Percentiles rank a stretch among this genome's conserved stretches.
phyloP scores from a whole-genome alignment of 164 flowering plant species.

The Stephania yunnanensis region DNA sequence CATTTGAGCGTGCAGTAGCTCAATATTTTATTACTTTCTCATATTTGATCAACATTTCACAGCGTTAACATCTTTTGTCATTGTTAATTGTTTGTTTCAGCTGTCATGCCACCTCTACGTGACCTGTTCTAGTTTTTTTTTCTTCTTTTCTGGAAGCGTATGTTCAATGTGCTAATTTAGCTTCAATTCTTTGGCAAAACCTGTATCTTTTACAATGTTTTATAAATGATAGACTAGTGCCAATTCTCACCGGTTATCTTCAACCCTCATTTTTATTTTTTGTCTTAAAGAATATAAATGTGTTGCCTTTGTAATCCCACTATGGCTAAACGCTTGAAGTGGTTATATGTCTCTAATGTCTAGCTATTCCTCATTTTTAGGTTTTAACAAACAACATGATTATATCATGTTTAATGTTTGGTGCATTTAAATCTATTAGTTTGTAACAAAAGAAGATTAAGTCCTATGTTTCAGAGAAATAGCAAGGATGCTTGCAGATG shows the following conservation, averaged over 20 bases:
- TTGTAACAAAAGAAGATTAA: neutral
- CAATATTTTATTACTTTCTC: neutral
- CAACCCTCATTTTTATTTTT: neutral
- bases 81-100: neutral
- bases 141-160: neutral
- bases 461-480: conserved; percentile 34
- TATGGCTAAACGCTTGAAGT: neutral
- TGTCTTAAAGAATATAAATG: neutral
- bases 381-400: neutral
- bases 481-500: conserved; percentile 96
- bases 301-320: neutral
- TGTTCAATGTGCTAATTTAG: neutral
- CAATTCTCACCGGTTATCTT: neutral
- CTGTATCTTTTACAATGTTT: neutral
- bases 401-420: neutral
- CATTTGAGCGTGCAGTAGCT: neutral
- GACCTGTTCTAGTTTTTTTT: neutral
- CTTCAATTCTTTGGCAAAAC: neutral
- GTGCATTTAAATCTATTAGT: neutral
- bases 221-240: neutral
- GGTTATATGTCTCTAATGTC: neutral
- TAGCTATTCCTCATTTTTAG: neutral
- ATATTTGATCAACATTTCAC: neutral
- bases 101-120: neutral
- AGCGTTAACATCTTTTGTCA: neutral